phyloP scores from a whole-genome alignment of 805 yeast species.

The Candida germanica region DNA sequence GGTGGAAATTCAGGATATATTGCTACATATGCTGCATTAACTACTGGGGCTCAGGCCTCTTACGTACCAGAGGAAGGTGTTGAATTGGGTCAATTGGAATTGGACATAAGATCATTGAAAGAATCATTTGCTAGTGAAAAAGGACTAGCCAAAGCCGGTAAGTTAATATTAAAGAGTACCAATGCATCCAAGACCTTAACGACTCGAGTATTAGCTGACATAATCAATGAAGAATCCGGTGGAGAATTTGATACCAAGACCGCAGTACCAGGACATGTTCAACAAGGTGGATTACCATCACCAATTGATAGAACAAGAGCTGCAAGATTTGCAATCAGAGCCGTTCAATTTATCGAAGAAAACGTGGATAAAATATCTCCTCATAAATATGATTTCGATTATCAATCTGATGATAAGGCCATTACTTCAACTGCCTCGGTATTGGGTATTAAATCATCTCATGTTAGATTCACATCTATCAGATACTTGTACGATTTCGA shows the following conservation, averaged over 20 bases:
- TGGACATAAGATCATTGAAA: constrained; percentile 69
- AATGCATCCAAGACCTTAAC: constrained; percentile 79
- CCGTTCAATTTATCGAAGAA: constrained; percentile 83
- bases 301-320: constrained; percentile 92
- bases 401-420: constrained; percentile 30
- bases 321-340: constrained; percentile 83
- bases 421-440: constrained; percentile 65
- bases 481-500: constrained; percentile 81
- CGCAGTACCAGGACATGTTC: constrained; percentile 97
- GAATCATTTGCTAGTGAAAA: constrained; percentile 68
- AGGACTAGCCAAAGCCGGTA: constrained; percentile 82
- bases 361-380: constrained; percentile 18
- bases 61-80: constrained; percentile 89
- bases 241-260: constrained; percentile 86
- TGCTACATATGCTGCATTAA: constrained; percentile 80
- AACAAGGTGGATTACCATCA: constrained; percentile 95
- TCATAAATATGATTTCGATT: constrained; percentile 27
- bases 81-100: constrained; percentile 61
- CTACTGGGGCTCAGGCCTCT: constrained; percentile 87
- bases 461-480: constrained; percentile 69
- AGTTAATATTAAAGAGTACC: constrained; percentile 79
- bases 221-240: constrained; percentile 73
- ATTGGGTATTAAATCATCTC: constrained; percentile 77
- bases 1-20: constrained; percentile 96
- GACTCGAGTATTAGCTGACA: constrained; percentile 77